A percentile compares a stretch with the other conserved stretches of the same genome.
These are phyloP conservation scores for Chalaropsis thielavioides DNA, from an alignment of 2,329 filamentous ascomycete genomes.

Conservation along the genomic window DNA sequence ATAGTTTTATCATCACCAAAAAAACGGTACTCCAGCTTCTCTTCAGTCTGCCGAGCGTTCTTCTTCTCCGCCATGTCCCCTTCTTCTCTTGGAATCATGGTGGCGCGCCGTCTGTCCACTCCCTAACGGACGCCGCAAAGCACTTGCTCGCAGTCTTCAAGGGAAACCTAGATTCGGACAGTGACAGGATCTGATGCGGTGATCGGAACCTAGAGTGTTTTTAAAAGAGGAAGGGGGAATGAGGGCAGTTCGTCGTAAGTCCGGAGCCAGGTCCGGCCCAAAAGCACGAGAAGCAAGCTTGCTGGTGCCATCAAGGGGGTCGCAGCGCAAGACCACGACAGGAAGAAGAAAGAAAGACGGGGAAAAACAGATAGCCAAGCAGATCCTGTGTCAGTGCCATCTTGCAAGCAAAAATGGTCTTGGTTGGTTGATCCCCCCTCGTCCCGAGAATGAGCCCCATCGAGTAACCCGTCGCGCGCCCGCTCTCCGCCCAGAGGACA, in stretches of 20 bases:
- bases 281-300: background rate
- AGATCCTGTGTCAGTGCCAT: background rate
- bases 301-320: background rate
- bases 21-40: background rate
- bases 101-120: background rate
- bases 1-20: slow-evolving; percentile 84
- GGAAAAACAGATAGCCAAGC: background rate
- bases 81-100: background rate
- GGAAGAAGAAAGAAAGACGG: background rate
- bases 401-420: slow-evolving; percentile 7
- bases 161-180: background rate
- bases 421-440: slow-evolving; percentile 46
- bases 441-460: slow-evolving; percentile 99
- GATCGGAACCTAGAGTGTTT: slow-evolving; percentile 14
- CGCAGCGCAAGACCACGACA: background rate
- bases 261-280: background rate
- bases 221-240: slow-evolving; percentile 17
- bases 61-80: slow-evolving; percentile 15
- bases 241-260: background rate
- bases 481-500: background rate
- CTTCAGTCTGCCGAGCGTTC: slow-evolving; percentile 39
- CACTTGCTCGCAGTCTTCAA: slow-evolving; percentile 11
- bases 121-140: slow-evolving; percentile 7
- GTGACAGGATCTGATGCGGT: slow-evolving; percentile 17
- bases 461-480: slow-evolving; percentile 57